Evolutionary conservation across 2,329 filamentous ascomycete genomes (phyloP), one percentile per base, ranked within the genome.

Genomic region (Cladorrhinum sp.): DNA sequence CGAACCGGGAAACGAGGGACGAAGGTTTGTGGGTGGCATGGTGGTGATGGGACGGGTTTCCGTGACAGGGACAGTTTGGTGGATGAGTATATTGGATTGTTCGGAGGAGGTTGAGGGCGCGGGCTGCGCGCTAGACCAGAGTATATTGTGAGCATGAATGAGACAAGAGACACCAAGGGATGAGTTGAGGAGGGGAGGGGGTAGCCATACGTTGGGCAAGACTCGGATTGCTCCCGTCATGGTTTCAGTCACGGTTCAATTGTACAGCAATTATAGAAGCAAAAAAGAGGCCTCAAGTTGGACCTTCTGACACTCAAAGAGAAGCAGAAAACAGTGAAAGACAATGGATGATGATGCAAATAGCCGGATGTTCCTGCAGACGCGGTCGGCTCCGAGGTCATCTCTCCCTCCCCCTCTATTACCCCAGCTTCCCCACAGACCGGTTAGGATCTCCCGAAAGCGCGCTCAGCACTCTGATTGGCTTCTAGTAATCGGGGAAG

Each of bases 71-170:
- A 72, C 93, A 97, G 57, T 83, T 86, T 5, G 92, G 92, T 61
- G 91, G 92, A 73, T 95, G 94, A 1, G 89, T 89, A 74, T 89
- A 96, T 75, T 96, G 94, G 59, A 99, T 86, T n/a, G 94, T 93
- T 58, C 91, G 88, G 55, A 98, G 86, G 55, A 94, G 82, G 67
- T 83, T 90, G 62, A 86, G 77, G 16, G 91, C 91, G 66, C 87
- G 81, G 52, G 82, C 80, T 28, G 86, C 83, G 66, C 82, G 80
- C 85, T 86, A 63, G 26, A 39, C 64, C 52, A 24, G 24, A 24
- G 4, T 1, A 4, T 36, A 18, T n/a, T n/a, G 36, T 39, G 39
- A 30, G 51, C 20, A 48, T 30, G 20, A 42, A 20, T 36, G 33
- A 10, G 33, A 16, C 8, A 16, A 30, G 4, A 30, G 14, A 12